Evolutionary conservation across 208 protist species (phyloP).

Genomic region (Endotrypanum monterogeii): DNA sequence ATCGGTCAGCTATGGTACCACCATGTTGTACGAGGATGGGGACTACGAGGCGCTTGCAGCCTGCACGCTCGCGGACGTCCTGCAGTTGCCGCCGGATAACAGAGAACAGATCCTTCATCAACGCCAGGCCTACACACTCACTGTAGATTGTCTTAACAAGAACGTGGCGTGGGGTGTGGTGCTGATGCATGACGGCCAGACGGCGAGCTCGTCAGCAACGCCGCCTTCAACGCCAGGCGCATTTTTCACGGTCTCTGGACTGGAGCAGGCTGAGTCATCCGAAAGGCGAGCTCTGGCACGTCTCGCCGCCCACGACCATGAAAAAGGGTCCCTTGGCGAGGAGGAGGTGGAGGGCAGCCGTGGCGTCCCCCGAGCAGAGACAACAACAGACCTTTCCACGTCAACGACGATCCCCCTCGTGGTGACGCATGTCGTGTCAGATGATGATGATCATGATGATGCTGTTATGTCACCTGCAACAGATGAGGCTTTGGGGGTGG

Average conservation of each 20-base stretch:
- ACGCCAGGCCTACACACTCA: slow-evolving; percentile 25
- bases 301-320: not conserved
- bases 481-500: not conserved
- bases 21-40: slow-evolving; percentile 78
- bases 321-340: not conserved
- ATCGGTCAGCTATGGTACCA: slow-evolving; percentile 44
- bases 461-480: not conserved
- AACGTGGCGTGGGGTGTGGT: slow-evolving; percentile 67
- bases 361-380: not conserved
- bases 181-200: slow-evolving; percentile 34
- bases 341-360: not conserved
- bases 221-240: not conserved
- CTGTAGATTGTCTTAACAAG: slow-evolving; percentile 63
- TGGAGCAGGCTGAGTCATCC: slow-evolving; percentile 17
- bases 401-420: not conserved
- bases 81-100: not conserved
- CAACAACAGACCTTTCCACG: not conserved
- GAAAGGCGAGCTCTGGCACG: slow-evolving; percentile 22
- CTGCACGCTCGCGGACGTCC: slow-evolving; percentile 29
- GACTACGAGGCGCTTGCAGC: slow-evolving; percentile 66
- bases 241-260: slow-evolving; percentile 18
- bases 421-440: not conserved
- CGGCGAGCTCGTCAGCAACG: too few species aligned
- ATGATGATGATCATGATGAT: slow-evolving; percentile 11
- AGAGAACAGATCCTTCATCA: not conserved